phyloP scores from a whole-genome alignment of 2,329 filamentous ascomycete species.

The Penicillium sp. region DNA sequence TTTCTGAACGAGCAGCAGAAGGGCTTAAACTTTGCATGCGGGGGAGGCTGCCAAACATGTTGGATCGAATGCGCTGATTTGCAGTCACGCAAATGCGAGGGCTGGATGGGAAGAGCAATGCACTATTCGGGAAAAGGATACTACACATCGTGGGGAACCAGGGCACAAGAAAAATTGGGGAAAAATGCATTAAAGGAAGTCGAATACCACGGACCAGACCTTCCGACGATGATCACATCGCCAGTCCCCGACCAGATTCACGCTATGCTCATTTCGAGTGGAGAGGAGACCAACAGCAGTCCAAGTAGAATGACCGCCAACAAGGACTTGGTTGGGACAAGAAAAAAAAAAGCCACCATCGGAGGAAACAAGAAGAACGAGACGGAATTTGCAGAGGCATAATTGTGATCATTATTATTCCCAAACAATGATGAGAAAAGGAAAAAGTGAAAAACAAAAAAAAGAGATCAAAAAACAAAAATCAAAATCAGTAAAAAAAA shows the following conservation, averaged over 20 bases:
- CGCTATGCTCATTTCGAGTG: too few species aligned
- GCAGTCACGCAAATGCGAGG: slow-evolving; percentile 10
- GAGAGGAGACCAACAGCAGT: too few species aligned
- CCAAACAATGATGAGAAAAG: too few species aligned
- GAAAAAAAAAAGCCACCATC: too few species aligned
- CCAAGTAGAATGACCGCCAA: too few species aligned
- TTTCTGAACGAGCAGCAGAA: not conserved
- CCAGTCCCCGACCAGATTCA: too few species aligned
- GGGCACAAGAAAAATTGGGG: not conserved
- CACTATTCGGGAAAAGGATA: too few species aligned
- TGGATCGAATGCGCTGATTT: slow-evolving; percentile 19
- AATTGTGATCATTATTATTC: not conserved
- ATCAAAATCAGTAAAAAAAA: not conserved
- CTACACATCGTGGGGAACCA: slow-evolving; percentile 1
- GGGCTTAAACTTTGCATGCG: slow-evolving; percentile 21
- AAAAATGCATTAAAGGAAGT: not conserved
- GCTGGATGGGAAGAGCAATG: not conserved
- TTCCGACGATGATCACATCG: too few species aligned
- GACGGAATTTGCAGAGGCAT: too few species aligned
- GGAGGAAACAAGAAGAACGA: too few species aligned
- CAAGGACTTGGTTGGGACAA: too few species aligned
- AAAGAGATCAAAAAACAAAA: not conserved
- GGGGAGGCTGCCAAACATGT: slow-evolving; percentile 23
- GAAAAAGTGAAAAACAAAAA: not conserved
- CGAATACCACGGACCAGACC: too few species aligned